phyloP scores from a whole-genome alignment of 441 rosid species.

The Erodium trifolium region DNA sequence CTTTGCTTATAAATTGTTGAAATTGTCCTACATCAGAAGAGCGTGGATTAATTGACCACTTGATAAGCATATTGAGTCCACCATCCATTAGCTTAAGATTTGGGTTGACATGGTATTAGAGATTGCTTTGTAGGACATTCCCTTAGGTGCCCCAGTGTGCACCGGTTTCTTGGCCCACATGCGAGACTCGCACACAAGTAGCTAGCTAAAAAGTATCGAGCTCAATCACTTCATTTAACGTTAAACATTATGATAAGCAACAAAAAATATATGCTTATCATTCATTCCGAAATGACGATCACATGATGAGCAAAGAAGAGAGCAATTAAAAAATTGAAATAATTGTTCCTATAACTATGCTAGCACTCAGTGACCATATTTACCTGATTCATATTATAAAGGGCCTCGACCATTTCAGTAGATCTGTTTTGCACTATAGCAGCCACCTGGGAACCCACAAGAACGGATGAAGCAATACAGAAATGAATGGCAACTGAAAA shows the following conservation, averaged over 20 bases:
- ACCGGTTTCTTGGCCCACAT: no score
- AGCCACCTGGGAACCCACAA: conserved; percentile 51
- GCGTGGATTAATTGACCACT: no score
- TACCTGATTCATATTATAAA: conserved; percentile 79
- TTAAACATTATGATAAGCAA: background rate
- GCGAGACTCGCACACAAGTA: background rate
- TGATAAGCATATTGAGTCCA: no score
- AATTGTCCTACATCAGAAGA: no score
- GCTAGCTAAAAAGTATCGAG: background rate
- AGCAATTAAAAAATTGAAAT: background rate
- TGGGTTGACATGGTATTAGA: no score
- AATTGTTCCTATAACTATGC: no score
- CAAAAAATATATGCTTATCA: background rate
- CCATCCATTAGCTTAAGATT: no score
- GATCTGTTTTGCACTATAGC: conserved; percentile 60
- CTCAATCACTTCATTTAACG: background rate
- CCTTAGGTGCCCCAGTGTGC: no score
- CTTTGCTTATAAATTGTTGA: background rate
- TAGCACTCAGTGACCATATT: background rate
- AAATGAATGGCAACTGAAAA: background rate
- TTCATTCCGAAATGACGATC: background rate
- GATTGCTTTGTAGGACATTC: no score
- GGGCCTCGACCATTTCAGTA: conserved; percentile 79
- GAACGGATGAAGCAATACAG: conserved; percentile 12
- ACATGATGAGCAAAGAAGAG: background rate